Conservation (phyloP, 257 asterid species). For the Scutellaria galericulata region DNA sequence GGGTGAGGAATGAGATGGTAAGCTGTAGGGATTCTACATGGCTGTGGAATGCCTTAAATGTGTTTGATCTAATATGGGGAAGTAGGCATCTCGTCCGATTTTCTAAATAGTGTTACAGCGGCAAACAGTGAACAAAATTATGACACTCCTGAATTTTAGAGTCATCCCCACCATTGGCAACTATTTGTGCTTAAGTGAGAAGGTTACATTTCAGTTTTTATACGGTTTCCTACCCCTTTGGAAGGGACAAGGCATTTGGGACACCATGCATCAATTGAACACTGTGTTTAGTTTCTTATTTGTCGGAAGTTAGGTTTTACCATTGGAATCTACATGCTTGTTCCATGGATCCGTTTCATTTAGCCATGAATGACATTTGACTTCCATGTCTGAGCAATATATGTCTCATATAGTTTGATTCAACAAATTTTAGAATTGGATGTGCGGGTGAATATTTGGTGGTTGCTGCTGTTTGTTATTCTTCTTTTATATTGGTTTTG, state of each 20-base stretch:
- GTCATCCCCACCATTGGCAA: slow-evolving; percentile 13
- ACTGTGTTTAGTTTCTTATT: background rate
- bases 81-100: background rate
- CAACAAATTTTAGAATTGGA: no score
- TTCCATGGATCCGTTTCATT: slow-evolving; percentile 15
- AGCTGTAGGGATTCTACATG: slow-evolving; percentile 21
- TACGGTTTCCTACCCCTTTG: background rate
- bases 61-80: background rate
- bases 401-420: no score
- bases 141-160: background rate
- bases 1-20: background rate
- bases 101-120: background rate
- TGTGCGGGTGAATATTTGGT: no score
- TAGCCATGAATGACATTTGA: background rate
- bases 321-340: slow-evolving; percentile 9
- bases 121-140: background rate
- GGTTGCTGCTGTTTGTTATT: no score
- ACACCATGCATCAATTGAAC: slow-evolving; percentile 8
- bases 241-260: background rate
- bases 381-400: no score
- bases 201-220: slow-evolving; percentile 6
- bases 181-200: slow-evolving; percentile 21
- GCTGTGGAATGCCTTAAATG: background rate
- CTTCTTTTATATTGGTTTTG: background rate
- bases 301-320: background rate